Evolutionary conservation across 805 yeast genomes (phyloP).

Genomic region (Saccharomycopsis sp.): DNA sequence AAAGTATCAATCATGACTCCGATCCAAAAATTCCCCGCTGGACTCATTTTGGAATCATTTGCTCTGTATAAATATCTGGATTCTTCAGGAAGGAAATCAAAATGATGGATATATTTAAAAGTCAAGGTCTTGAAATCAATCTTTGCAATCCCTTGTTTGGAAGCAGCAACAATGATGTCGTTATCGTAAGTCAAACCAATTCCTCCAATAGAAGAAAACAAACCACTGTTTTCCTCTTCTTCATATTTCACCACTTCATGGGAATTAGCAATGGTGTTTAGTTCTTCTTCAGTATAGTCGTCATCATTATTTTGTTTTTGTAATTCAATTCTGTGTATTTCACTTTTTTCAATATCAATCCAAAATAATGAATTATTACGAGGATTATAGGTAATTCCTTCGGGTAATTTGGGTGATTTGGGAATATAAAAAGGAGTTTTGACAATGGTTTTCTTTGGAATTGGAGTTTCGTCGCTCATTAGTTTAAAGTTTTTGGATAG

Average conservation of each 20-base stretch:
- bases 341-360: constrained; percentile 36
- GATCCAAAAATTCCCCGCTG: constrained; percentile 65
- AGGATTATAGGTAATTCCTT: constrained; percentile 45
- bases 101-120: constrained; percentile 31
- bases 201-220: constrained; percentile 42
- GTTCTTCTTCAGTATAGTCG: constrained; percentile 9
- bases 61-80: constrained; percentile 38
- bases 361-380: constrained; percentile 37
- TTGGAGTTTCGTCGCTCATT: too few species aligned
- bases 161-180: constrained; percentile 48
- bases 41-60: constrained; percentile 77
- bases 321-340: constrained; percentile 28
- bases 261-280: constrained; percentile 13
- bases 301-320: constrained; percentile 14
- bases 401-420: constrained; percentile 36
- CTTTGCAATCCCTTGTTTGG: constrained; percentile 52
- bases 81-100: constrained; percentile 27
- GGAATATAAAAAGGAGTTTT: too few species aligned
- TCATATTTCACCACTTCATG: constrained; percentile 13
- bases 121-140: constrained; percentile 33
- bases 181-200: constrained; percentile 54
- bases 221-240: constrained; percentile 5
- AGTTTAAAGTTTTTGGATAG: too few species aligned
- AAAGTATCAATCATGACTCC: constrained; percentile 66
- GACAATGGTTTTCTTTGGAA: too few species aligned